These are phyloP conservation scores for Umbilicaria muhlenbergii DNA, from an alignment of 495 filamentous ascomycete species.

Conservation along the genomic window DNA sequence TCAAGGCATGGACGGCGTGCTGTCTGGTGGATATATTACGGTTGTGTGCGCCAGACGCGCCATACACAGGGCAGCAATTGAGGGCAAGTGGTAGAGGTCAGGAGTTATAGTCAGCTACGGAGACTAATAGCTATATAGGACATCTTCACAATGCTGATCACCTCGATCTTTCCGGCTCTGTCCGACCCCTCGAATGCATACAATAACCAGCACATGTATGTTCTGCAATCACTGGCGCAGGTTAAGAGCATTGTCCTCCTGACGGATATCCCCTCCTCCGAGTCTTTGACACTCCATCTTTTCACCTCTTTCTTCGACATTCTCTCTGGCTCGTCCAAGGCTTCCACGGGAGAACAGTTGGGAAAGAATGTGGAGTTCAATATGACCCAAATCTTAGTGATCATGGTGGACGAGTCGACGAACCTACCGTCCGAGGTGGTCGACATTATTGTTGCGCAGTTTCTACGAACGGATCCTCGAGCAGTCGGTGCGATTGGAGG, in stretches of 20 bases:
- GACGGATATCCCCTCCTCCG: constrained; percentile 71
- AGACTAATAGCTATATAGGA: constrained; percentile 39
- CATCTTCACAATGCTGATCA: constrained; percentile 81
- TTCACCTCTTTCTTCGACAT: constrained; percentile 88
- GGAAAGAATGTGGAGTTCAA: constrained; percentile 84
- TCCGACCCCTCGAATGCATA: constrained; percentile 81
- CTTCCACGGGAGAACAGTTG: constrained; percentile 59
- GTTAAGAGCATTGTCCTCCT: constrained; percentile 90
- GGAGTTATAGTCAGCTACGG: background rate
- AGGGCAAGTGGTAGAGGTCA: constrained; percentile 45
- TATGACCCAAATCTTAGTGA: constrained; percentile 73
- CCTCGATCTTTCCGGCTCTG: constrained; percentile 66
- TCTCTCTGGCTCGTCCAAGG: constrained; percentile 60
- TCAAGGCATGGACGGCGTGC: constrained; percentile 73
- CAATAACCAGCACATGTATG: constrained; percentile 81
- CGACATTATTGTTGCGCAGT: constrained; percentile 92
- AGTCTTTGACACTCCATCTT: constrained; percentile 58
- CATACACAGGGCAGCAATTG: constrained; percentile 76
- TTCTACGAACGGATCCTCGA: constrained; percentile 65
- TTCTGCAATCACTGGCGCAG: constrained; percentile 74
- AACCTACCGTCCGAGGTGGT: constrained; percentile 69
- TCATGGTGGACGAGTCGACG: constrained; percentile 71
- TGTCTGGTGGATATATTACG: constrained; percentile 90
- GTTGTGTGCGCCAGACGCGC: constrained; percentile 88
- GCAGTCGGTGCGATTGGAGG: constrained; percentile 26